Percentiles rank a stretch among this genome's conserved stretches.
Evolutionary conservation across 495 filamentous ascomycete species (phyloP).

Genomic region (Aspergillus coremiiformis): DNA sequence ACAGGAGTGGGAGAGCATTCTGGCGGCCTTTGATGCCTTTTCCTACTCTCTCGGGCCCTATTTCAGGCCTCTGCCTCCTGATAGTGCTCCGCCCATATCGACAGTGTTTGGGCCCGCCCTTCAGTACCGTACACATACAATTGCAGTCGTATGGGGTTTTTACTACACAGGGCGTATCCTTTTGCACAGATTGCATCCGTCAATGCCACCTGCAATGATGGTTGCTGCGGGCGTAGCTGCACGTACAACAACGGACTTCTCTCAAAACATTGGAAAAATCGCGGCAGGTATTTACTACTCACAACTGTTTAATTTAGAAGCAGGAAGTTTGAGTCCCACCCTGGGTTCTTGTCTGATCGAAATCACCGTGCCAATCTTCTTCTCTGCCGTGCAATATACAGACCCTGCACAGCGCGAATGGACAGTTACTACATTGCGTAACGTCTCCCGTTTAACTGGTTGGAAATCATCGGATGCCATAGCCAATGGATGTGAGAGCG

Average conservation of each 20-base stretch:
- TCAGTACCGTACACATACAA: conserved; percentile 77
- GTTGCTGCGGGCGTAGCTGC: conserved; percentile 69
- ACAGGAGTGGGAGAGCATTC: conserved; percentile 72
- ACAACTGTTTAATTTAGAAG: conserved; percentile 50
- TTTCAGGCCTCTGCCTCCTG: conserved; percentile 70
- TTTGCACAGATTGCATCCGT: conserved; percentile 69
- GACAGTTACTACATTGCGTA: conserved; percentile 62
- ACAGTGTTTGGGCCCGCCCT: conserved; percentile 80
- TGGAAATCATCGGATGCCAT: conserved; percentile 79
- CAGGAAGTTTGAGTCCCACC: conserved; percentile 62
- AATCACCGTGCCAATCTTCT: conserved; percentile 71
- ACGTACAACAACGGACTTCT: conserved; percentile 56
- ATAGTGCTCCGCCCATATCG: conserved; percentile 52
- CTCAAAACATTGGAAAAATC: conserved; percentile 72
- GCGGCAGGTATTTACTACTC: conserved; percentile 64
- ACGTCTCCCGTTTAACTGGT: conserved; percentile 73
- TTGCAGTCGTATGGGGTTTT: conserved; percentile 76
- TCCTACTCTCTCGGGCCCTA: conserved; percentile 59
- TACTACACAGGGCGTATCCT: conserved; percentile 78
- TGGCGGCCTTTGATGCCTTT: conserved; percentile 60
- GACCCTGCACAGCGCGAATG: conserved; percentile 65
- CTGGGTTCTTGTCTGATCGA: conserved; percentile 77
- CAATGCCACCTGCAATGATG: conserved; percentile 89
- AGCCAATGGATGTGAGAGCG: conserved; percentile 71
- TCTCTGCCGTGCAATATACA: conserved; percentile 76